Percentiles rank a stretch among this genome's conserved stretches.
phyloP scores from a whole-genome alignment of 345 rosid species.

The Atalantia buxifolia region DNA sequence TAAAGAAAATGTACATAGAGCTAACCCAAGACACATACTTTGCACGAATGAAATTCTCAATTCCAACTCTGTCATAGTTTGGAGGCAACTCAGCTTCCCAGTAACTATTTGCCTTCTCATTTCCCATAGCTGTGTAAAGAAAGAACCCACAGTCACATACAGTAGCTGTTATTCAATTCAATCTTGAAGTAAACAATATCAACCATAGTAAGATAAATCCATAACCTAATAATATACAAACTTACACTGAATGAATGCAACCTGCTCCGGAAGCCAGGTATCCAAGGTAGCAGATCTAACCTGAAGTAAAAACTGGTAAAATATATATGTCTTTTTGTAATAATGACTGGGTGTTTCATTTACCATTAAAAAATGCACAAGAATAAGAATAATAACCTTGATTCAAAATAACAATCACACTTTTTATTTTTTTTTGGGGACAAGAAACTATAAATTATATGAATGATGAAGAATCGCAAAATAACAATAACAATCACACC shows the following conservation, averaged over 20 bases:
- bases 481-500: not conserved
- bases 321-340: not conserved
- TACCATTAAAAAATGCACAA: not conserved
- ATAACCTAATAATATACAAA: constrained; percentile 7
- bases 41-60: constrained; percentile 92
- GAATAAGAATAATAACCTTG: not conserved
- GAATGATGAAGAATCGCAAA: too few relatives aligned
- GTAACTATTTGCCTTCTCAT: constrained; percentile 83
- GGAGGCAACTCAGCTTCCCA: constrained; percentile 99
- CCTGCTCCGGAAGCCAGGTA: constrained; percentile 99
- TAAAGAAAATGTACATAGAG: not conserved
- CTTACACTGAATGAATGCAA: constrained; percentile 86
- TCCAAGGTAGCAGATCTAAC: constrained; percentile 97
- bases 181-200: constrained; percentile 4
- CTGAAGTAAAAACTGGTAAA: constrained; percentile 32
- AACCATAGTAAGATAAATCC: constrained; percentile 1
- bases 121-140: constrained; percentile 78
- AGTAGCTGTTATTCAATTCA: constrained; percentile 11
- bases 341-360: not conserved
- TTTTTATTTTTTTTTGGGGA: too few relatives aligned
- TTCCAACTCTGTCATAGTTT: constrained; percentile 88
- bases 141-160: constrained; percentile 11
- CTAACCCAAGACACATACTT: constrained; percentile 51
- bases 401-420: not conserved
- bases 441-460: too few relatives aligned